Evolutionary conservation across 305 asterid species (phyloP), one percentile per base, ranked within the genome.

Genomic region (Rubia tinctorum): DNA sequence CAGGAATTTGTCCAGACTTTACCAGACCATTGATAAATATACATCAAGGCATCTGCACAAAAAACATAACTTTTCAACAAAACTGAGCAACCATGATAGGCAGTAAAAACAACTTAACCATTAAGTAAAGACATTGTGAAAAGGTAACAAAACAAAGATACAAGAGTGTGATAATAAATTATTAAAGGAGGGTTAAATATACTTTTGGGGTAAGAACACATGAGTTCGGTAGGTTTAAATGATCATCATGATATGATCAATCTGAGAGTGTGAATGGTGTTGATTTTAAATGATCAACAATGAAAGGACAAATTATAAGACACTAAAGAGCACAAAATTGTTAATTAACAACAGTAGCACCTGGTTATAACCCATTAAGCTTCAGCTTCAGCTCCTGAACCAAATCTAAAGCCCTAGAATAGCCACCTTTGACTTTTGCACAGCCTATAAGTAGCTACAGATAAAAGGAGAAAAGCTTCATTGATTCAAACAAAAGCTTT

Each of bases 1-100:
- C 97, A n/a, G 71, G 71, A 60, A 90, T 78, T 51, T 84, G 83
- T 79, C 96, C 97, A 71, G 96, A 83, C 80, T 94, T 94, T 58
- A 87, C 95, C 53, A 91, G 89, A 74, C 97, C 97, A 84, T 94
- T 97, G 93, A 91, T 91, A 82, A 94, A 88, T 78, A 90, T 77
- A 84, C 97, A 94, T 77, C 87, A 94, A 51, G 97, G 97, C 93
- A 90, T 89, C 97, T 93, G 94, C 86, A 80, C 55, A 45, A 75
- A 74, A 22, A 27, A n/a, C 63, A 56, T n/a, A 61, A 60, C 13
- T 8, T 30, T 61, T 43, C 20, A 59, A 22, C 63, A 40, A 56
- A 66, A 65, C 44, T 71, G 43, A 49, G 42, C 68, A 55, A 25
- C 49, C 51, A n/a, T 71, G 49, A 22, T 51, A 62, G 44, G 49